Percentiles rank a stretch among this genome's conserved stretches.
phyloP scores from a whole-genome alignment of 2,329 filamentous ascomycete genomes.

The Pyricularia sp. region DNA sequence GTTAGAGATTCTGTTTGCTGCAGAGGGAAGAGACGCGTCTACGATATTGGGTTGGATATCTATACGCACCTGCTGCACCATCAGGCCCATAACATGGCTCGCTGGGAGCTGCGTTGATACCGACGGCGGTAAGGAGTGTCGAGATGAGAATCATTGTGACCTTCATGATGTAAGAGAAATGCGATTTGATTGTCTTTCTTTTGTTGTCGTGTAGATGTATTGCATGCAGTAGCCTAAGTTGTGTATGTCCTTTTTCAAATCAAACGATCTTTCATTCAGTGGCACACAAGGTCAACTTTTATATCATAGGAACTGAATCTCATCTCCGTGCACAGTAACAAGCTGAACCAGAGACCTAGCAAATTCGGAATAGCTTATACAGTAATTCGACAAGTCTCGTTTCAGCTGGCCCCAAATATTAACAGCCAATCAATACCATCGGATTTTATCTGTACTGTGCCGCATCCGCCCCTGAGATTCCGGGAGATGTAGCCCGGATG shows the following conservation, averaged over 20 bases:
- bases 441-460: neutral
- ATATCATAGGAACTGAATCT: neutral
- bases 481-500: neutral
- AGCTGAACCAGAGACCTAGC: neutral
- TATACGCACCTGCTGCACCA: neutral
- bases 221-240: neutral
- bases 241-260: neutral
- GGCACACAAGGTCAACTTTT: neutral
- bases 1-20: neutral
- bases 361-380: neutral
- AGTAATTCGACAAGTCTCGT: neutral
- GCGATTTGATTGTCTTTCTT: neutral
- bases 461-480: neutral
- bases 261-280: neutral
- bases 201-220: neutral
- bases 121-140: neutral
- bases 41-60: neutral
- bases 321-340: neutral
- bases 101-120: neutral
- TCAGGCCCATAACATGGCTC: slow-evolving; percentile 1
- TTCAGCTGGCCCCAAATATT: neutral
- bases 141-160: neutral
- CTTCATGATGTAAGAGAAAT: neutral
- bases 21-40: too few species aligned
- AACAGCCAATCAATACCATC: neutral